These are phyloP conservation scores for Fusarium siculi DNA, from an alignment of 2,329 filamentous ascomycete species.

Conservation along the genomic window DNA sequence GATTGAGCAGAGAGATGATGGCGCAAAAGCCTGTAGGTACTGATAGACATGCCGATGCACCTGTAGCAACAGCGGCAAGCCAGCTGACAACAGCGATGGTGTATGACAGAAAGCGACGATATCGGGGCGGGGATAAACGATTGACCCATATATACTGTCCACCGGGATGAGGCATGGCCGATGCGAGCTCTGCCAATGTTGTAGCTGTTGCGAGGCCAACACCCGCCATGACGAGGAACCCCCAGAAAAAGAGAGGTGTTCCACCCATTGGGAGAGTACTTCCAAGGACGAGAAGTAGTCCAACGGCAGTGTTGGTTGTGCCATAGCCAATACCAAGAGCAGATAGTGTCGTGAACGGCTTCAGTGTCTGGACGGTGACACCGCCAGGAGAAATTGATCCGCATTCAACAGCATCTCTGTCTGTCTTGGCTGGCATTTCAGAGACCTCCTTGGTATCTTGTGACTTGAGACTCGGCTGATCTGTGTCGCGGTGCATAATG, in stretches of 20 bases:
- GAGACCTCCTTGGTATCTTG: not conserved
- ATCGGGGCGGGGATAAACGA: not conserved
- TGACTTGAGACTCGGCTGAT: not conserved
- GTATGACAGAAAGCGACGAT: not conserved
- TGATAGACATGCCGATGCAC: not conserved
- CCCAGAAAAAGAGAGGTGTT: slow-evolving; percentile 9
- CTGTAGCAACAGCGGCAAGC: slow-evolving; percentile 4
- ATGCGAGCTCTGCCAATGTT: not conserved
- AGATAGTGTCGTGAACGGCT: slow-evolving; percentile 5
- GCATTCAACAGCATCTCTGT: not conserved
- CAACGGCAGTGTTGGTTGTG: slow-evolving; percentile 6
- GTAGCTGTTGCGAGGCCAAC: slow-evolving; percentile 4
- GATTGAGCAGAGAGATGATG: not conserved
- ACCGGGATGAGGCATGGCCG: slow-evolving; percentile 5
- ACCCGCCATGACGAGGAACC: not conserved
- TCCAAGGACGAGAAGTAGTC: slow-evolving; percentile 2
- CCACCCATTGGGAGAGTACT: slow-evolving; percentile 10
- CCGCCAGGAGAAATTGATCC: not conserved
- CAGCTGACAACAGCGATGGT: not conserved
- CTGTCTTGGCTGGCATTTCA: not conserved
- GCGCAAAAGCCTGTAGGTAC: not conserved
- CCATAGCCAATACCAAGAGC: slow-evolving; percentile 11
- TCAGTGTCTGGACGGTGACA: not conserved
- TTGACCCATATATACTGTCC: slow-evolving; percentile 14
- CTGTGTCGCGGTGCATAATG: not conserved